Evolutionary conservation across 805 yeast species (phyloP).

Genomic region (Cyberlindnera meyerae): DNA sequence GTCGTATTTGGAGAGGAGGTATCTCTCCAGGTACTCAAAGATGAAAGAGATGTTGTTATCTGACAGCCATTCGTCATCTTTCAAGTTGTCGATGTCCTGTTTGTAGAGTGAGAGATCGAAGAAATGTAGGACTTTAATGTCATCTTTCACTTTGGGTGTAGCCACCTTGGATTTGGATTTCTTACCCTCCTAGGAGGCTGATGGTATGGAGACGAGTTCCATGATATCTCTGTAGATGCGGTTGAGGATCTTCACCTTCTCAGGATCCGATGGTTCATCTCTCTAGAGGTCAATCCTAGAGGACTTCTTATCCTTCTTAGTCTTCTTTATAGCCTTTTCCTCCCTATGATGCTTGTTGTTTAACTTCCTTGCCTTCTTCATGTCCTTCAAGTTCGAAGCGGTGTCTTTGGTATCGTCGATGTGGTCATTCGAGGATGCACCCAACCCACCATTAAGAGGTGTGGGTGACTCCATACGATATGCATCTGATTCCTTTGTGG

Average conservation of each 20-base stretch:
- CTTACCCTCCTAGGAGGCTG: too few species aligned
- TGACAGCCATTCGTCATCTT: constrained; percentile 68
- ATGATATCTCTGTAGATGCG: constrained; percentile 15
- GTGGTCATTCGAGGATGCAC: background rate
- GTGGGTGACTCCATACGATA: constrained; percentile 10
- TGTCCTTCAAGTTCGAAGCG: too few species aligned
- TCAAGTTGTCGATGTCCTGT: constrained; percentile 52
- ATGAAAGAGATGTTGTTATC: constrained; percentile 64
- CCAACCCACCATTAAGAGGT: constrained; percentile 8
- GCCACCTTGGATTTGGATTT: constrained; percentile 3
- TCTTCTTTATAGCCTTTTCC: constrained; percentile 6
- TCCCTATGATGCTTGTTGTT: constrained; percentile 4
- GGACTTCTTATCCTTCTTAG: constrained; percentile 8
- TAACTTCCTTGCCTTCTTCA: too few species aligned
- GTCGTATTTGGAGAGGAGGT: constrained; percentile 25
- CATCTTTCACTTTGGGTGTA: constrained; percentile 8
- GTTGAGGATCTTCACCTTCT: constrained; percentile 14
- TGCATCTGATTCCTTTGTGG: constrained; percentile 3
- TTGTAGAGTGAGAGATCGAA: constrained; percentile 54
- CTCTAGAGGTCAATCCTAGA: constrained; percentile 10
- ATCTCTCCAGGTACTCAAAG: constrained; percentile 49
- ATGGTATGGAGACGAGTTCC: too few species aligned
- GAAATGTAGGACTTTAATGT: constrained; percentile 37
- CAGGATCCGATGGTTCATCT: constrained; percentile 17
- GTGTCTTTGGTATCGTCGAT: constrained; percentile 1